phyloP scores from a whole-genome alignment of 768 basidiomycete genomes.

The Calocera viscosa region DNA sequence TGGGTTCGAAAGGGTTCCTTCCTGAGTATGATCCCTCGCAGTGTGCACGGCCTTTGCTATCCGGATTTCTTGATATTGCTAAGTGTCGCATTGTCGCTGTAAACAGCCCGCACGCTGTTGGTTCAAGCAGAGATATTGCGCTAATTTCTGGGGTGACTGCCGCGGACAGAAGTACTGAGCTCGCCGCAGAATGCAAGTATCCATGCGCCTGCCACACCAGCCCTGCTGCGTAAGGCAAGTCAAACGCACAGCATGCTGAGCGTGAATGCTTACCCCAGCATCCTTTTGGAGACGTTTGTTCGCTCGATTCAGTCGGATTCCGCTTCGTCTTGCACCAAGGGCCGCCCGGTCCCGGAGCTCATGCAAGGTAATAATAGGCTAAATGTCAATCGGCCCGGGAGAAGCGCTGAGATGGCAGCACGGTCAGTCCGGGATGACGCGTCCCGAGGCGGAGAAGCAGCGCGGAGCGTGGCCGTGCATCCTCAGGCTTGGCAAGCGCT shows the following conservation, averaged over 20 bases:
- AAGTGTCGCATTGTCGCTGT: not conserved
- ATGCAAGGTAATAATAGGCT: not conserved
- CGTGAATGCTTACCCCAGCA: slow-evolving; percentile 8
- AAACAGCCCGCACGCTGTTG: not conserved
- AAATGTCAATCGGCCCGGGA: not conserved
- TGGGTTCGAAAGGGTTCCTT: not conserved
- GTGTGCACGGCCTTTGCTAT: not conserved
- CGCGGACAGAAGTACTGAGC: not conserved
- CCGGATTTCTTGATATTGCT: not conserved
- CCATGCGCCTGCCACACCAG: not conserved
- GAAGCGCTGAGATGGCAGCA: not conserved
- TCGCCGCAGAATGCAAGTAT: not conserved
- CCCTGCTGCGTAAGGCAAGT: not conserved
- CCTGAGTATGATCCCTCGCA: not conserved
- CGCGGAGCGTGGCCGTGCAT: not conserved
- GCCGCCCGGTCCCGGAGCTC: not conserved
- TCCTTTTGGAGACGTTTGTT: not conserved
- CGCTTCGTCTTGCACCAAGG: not conserved
- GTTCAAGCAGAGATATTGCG: not conserved
- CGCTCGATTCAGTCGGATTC: not conserved
- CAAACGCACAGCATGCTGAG: not conserved
- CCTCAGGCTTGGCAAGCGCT: not conserved
- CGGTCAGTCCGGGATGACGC: not conserved
- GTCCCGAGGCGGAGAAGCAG: not conserved
- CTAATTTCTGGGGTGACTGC: not conserved